Percentiles rank a stretch among this genome's conserved stretches.
phyloP scores from a whole-genome alignment of 805 yeast genomes.

The Cephaloascus fragrans region DNA sequence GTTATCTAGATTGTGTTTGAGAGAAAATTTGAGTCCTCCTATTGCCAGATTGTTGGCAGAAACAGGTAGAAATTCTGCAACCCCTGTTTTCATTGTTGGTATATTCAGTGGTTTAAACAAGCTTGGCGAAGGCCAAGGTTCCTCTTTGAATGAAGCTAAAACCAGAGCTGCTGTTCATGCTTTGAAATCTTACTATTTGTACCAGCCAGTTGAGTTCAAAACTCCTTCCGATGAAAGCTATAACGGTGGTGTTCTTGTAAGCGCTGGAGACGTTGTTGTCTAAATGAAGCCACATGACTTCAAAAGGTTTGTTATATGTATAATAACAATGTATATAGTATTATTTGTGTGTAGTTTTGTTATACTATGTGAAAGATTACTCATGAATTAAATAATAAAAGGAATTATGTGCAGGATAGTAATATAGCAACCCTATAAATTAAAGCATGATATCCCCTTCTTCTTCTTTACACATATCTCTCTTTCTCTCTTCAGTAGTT shows the following conservation, averaged over 20 bases:
- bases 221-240: constrained; percentile 51
- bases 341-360: no score
- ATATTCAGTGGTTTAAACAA: constrained; percentile 76
- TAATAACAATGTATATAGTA: not conserved
- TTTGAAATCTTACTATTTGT: constrained; percentile 84
- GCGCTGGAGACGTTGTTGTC: constrained; percentile 34
- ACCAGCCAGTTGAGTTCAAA: constrained; percentile 61
- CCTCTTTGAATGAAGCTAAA: constrained; percentile 84
- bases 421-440: not conserved
- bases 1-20: constrained; percentile 63
- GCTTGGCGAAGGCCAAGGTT: constrained; percentile 91
- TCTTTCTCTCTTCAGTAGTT: no score
- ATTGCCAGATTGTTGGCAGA: constrained; percentile 81
- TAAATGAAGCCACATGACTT: constrained; percentile 7
- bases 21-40: constrained; percentile 67
- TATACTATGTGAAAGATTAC: not conserved
- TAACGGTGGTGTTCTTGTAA: constrained; percentile 29
- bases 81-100: constrained; percentile 86
- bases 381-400: not conserved
- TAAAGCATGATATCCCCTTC: not conserved
- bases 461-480: not conserved
- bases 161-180: constrained; percentile 88
- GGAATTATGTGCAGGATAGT: not conserved
- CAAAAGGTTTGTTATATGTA: not conserved
- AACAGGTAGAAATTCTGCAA: constrained; percentile 78